These are phyloP conservation scores for Fusarium siculi DNA, from an alignment of 2,329 filamentous ascomycete species.

Conservation along the genomic window DNA sequence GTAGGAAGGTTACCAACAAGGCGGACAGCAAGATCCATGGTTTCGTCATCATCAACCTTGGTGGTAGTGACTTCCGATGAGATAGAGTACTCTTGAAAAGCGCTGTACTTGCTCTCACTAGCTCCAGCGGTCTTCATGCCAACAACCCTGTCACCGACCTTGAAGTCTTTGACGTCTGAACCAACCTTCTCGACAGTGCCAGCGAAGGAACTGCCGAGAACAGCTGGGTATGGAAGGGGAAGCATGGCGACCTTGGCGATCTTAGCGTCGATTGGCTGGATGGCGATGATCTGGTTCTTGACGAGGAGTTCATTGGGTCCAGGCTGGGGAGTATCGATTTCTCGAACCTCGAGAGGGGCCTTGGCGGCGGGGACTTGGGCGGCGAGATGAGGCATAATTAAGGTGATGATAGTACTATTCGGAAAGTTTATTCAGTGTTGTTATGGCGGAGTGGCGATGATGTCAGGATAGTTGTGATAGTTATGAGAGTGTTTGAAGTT, in stretches of 20 bases:
- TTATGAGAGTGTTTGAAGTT: fast-evolving
- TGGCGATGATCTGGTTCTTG: constrained; percentile 32
- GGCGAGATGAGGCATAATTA: constrained; percentile 27
- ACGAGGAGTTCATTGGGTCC: constrained; percentile 33
- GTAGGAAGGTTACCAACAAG: constrained; percentile 34
- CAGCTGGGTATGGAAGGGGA: constrained; percentile 24
- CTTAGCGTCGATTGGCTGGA: constrained; percentile 36
- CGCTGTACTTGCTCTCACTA: constrained; percentile 28
- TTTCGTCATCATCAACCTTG: constrained; percentile 12
- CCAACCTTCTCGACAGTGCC: constrained; percentile 29
- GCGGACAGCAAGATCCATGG: constrained; percentile 24
- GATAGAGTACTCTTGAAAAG: constrained; percentile 26
- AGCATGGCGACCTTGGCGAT: constrained; percentile 36
- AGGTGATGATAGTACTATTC: fast-evolving
- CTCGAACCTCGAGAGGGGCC: constrained; percentile 16
- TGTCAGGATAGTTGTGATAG: fast-evolving
- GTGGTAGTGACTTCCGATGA: constrained; percentile 12
- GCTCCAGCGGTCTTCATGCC: constrained; percentile 31
- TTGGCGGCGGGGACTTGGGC: constrained; percentile 28
- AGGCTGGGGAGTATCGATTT: constrained; percentile 30
- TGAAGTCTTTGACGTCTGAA: constrained; percentile 5
- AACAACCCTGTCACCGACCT: constrained; percentile 31
- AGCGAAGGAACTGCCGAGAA: constrained; percentile 29
- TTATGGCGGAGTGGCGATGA: fast-evolving
- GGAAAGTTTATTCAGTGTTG: fast-evolving